Evolutionary conservation across 1,284 basidiomycete species (phyloP).

Genomic region (Taiwanofungus camphoratus): DNA sequence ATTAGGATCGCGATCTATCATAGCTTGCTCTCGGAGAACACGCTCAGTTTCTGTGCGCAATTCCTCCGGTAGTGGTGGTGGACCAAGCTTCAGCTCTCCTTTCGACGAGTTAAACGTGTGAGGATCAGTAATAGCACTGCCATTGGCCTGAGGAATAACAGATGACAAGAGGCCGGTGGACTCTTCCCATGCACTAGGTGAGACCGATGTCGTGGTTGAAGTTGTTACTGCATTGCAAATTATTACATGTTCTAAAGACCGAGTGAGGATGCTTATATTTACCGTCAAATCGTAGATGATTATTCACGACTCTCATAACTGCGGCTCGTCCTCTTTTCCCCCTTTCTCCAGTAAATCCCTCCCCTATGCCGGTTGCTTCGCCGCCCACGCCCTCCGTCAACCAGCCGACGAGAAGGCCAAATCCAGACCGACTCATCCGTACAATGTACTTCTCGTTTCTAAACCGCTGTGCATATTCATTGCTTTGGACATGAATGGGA

Average conservation of each 20-base stretch:
- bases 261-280: conserved; percentile 16
- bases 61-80: conserved; percentile 71
- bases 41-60: conserved; percentile 77
- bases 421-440: conserved; percentile 88
- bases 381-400: conserved; percentile 89
- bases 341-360: conserved; percentile 78
- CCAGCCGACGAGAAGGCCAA: conserved; percentile 93
- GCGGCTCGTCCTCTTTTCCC: conserved; percentile 76
- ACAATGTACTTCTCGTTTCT: conserved; percentile 88
- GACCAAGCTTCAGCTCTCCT: conserved; percentile 80
- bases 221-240: conserved; percentile 51
- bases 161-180: conserved; percentile 76
- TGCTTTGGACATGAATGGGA: conserved; percentile 81
- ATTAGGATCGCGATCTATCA: conserved; percentile 61
- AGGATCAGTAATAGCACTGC: conserved; percentile 42
- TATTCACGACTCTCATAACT: conserved; percentile 92
- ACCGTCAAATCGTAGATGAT: conserved; percentile 90
- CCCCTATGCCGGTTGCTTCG: conserved; percentile 75
- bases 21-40: conserved; percentile 63
- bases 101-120: conserved; percentile 70
- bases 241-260: conserved; percentile 18
- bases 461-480: conserved; percentile 82
- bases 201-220: conserved; percentile 58
- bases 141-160: conserved; percentile 60
- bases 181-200: conserved; percentile 70